Evolutionary conservation across 441 rosid genomes (phyloP), one percentile per base, ranked within the genome.

Genomic region (Geranium incanum): DNA sequence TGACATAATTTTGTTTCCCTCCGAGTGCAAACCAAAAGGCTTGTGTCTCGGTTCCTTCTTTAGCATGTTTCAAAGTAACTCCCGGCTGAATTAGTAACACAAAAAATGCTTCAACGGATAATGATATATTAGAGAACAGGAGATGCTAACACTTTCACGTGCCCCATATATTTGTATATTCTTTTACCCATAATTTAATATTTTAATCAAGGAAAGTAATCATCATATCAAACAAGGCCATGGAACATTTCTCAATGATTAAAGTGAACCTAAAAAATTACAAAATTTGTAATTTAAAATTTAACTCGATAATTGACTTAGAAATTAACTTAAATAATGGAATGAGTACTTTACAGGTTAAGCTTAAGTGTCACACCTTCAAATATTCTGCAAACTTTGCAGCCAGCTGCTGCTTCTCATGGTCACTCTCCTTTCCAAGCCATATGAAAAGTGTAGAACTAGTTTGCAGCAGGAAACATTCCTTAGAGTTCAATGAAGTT

Each of bases 11-110:
- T 82, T 95, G 97, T 80, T 95, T 95, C 60, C 98, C 99, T 66
- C 98, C 98, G 79, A 95, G 91, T 48, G 98, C 84, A 87, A 75
- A 86, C 99, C 99, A 95, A 81, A 95, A 95, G 72, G 94, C 72
- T 65, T 96, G 89, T 83, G 87, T 95, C 91, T 95, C 99, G 62
- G 98, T 88, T 77, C 99, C 99, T 89, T 93, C 99, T 81, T 93
- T 95, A 60, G 95, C 90, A 86, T 89, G 92, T 82, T 95, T 93
- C 71, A 93, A 70, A 79, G 90, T 64, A 73, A 72, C 86, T 77
- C 97, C 99, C 37, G 95, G 97, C 99, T 95, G 87, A 79, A 82
- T 57, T 57, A 16, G 63, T 57, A 57, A 57, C 63, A 57, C 33
- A 28, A 57, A 57, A 3, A 45, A 57, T 15, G 63, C 4, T 57